Base-by-base conservation (phyloP, 1,284 basidiomycete genomes). In the Filobasidium uniguttulatum region DNA sequence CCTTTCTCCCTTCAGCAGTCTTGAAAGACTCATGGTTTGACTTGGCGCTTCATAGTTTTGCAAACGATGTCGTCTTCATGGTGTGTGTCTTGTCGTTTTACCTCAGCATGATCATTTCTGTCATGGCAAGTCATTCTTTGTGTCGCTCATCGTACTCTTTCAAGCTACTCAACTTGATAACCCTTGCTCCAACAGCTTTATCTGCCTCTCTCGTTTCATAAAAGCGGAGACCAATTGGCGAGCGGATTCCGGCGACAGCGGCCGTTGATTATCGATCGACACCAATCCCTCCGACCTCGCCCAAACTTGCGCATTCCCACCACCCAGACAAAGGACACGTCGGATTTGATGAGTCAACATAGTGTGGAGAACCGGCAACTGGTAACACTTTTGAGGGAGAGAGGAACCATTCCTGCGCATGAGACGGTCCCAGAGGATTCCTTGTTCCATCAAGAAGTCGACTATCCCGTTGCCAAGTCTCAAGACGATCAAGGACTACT, bases 371-470 rank as follows among this genome's bases (percentile, higher is more conserved):
- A 52, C 19, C 50, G 46, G 14, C 47, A 38, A 33, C 25, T 52
- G 25, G 41, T 52, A 25, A 37, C 46, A 26, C 25, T 52, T 23
- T 17, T 52, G 7, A 9, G 50, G 4, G 50, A 52, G 26, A 15
- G 50, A 12, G 50, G 50, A 5, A 44, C 50, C n/a, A 47, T 52
- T 19, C 25, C 33, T 6, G 17, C 28, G 4, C 14, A 44, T 15
- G 50, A 52, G 17, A 37, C 45, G 3, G 23, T 52, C 5, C 50
- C 50, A 8, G 50, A 52, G 31, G 50, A 52, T 29, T 36, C 40
- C 25, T 25, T 48, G 7, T 52, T 52, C 30, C 31, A 52, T 8
- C 33, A 43, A 3, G 30, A 52, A 17, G 47, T 20, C 22, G 38
- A 41, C n/a, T n/a, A n/a, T n/a, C n/a, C n/a, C n/a, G n/a, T n/a